Percentiles rank a stretch among this genome's conserved stretches.
phyloP scores from a whole-genome alignment of 192 early-diverging fungal species.

The Coemansia sp. region DNA sequence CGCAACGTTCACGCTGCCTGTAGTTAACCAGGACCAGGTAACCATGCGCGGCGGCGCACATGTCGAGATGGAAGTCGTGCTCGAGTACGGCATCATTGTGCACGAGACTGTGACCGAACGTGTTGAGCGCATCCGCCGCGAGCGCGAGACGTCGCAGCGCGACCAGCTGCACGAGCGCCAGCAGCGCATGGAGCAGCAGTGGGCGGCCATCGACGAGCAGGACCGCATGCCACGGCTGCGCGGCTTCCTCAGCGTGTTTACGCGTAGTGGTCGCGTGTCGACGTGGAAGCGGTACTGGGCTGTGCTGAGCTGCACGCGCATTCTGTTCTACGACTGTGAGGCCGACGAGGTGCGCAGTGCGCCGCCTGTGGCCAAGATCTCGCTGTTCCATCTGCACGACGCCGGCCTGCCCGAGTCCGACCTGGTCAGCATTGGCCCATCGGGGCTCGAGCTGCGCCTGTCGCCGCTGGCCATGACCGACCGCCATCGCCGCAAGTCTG shows the following conservation, averaged over 20 bases:
- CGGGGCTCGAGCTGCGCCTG: constrained; percentile 49
- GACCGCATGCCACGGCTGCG: constrained; percentile 29
- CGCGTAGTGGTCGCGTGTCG: constrained; percentile 46
- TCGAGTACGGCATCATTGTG: constrained; percentile 56
- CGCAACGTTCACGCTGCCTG: constrained; percentile 46
- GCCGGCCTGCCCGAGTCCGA: constrained; percentile 42
- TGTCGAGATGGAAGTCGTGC: constrained; percentile 49
- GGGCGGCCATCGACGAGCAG: constrained; percentile 35
- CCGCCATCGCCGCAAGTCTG: constrained; percentile 51
- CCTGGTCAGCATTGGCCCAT: constrained; percentile 47
- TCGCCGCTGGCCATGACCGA: constrained; percentile 55
- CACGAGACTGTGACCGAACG: constrained; percentile 44
- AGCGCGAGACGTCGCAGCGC: constrained; percentile 14
- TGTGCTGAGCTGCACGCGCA: constrained; percentile 36
- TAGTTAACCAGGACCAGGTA: constrained; percentile 50
- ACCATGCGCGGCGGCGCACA: constrained; percentile 52
- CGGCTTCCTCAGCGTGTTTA: constrained; percentile 50
- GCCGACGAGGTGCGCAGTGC: constrained; percentile 20
- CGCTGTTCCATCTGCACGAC: constrained; percentile 45
- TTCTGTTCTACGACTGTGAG: constrained; percentile 46
- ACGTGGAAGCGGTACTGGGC: constrained; percentile 57
- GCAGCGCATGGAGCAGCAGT: constrained; percentile 29
- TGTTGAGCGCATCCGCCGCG: constrained; percentile 6
- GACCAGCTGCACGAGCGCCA: constrained; percentile 24
- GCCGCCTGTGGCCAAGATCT: constrained; percentile 34